A percentile compares a stretch with the other conserved stretches of the same genome.
phyloP scores from a whole-genome alignment of 2,329 filamentous ascomycete species.

The Microdochium nivale region DNA sequence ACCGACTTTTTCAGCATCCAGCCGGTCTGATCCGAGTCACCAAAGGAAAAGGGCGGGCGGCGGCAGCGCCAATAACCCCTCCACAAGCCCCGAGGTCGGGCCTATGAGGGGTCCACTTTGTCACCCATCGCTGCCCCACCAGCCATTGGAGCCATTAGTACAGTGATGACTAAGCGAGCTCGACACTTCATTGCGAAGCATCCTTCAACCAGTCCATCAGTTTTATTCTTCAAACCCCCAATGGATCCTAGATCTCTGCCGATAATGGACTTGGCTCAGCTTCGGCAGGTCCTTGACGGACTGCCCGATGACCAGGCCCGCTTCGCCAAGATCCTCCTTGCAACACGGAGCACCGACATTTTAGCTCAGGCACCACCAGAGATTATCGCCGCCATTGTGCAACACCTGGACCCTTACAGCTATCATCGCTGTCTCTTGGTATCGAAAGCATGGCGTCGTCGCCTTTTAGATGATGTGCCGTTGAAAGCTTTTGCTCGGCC shows the following conservation, averaged over 20 bases:
- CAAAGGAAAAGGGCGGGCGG: not conserved
- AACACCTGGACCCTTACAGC: not conserved
- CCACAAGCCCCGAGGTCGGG: not conserved
- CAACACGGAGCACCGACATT: not conserved
- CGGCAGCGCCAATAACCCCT: not conserved
- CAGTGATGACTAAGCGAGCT: not conserved
- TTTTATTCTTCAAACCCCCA: no score
- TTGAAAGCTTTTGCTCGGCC: not conserved
- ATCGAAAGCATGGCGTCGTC: not conserved
- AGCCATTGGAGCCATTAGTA: not conserved
- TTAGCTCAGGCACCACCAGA: not conserved
- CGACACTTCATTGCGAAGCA: not conserved
- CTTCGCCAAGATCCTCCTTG: not conserved
- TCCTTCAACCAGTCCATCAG: no score
- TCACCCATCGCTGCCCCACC: not conserved
- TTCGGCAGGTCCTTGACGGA: not conserved
- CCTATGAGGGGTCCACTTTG: not conserved
- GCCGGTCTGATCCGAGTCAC: not conserved
- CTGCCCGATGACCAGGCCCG: not conserved
- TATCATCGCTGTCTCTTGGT: not conserved
- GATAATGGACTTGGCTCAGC: not conserved
- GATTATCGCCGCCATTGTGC: not conserved
- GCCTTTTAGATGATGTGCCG: not conserved
- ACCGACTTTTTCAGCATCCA: not conserved
- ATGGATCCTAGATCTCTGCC: no score